Conservation (phyloP, 2,329 filamentous ascomycete species). For the Fusarium lyarnte region DNA sequence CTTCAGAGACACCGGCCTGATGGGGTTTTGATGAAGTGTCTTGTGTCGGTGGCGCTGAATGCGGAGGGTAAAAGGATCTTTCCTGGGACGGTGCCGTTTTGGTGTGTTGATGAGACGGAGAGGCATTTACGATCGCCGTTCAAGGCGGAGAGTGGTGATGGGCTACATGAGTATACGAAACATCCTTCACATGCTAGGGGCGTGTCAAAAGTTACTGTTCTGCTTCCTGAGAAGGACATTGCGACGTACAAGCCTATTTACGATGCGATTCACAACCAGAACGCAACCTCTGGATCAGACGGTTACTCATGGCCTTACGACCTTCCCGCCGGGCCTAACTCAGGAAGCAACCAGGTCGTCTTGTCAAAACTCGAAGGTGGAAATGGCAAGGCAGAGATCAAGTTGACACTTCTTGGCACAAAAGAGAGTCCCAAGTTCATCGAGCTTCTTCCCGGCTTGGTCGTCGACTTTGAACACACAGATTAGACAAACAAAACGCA, state of each 20-base stretch:
- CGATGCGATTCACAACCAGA: conserved; percentile 41
- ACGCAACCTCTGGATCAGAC: neutral
- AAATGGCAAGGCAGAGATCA: conserved; percentile 21
- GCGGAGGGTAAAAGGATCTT: conserved; percentile 39
- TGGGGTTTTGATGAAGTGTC: conserved; percentile 67
- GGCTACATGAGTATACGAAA: conserved; percentile 37
- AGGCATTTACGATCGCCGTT: conserved; percentile 65
- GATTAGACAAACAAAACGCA: neutral
- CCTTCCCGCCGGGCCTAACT: conserved; percentile 20
- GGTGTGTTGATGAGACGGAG: conserved; percentile 70
- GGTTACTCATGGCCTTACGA: conserved; percentile 33
- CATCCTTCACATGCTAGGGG: conserved; percentile 65
- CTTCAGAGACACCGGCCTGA: conserved; percentile 66
- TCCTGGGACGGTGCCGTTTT: conserved; percentile 69
- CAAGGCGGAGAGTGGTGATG: conserved; percentile 34
- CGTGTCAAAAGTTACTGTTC: conserved; percentile 55
- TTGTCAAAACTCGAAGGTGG: conserved; percentile 10
- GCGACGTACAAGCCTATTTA: conserved; percentile 38
- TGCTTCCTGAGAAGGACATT: conserved; percentile 42
- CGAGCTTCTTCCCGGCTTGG: conserved; percentile 36
- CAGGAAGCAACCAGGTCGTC: conserved; percentile 25
- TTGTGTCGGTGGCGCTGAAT: conserved; percentile 58
- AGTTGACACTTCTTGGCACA: conserved; percentile 36
- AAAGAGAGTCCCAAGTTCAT: conserved; percentile 36
- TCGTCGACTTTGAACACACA: conserved; percentile 31